Evolutionary conservation across 768 basidiomycete genomes (phyloP).

Genomic region (Lentinula aciculospora): DNA sequence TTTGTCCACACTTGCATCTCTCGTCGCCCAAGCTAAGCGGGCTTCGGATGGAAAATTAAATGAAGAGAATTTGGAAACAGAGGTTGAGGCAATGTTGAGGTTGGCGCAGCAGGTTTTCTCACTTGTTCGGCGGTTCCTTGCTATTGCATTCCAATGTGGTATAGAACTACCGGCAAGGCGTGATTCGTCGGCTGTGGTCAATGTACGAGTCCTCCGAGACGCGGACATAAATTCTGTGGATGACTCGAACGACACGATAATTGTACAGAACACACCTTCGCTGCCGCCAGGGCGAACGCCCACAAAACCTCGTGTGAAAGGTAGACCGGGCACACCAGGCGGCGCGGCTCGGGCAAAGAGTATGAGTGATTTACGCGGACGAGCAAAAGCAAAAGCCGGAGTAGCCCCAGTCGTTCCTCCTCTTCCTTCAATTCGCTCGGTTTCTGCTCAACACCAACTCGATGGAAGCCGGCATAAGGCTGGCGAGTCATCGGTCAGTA

Average conservation of each 20-base stretch:
- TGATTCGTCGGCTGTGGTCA: conserved; percentile 22
- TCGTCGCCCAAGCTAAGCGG: conserved; percentile 77
- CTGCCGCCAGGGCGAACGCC: conserved; percentile 27
- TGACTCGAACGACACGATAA: conserved; percentile 15
- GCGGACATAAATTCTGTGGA: conserved; percentile 8
- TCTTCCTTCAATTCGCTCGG: conserved; percentile 23
- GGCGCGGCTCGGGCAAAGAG: conserved; percentile 43
- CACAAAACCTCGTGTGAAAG: conserved; percentile 23
- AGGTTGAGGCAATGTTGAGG: conserved; percentile 75
- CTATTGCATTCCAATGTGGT: conserved; percentile 70
- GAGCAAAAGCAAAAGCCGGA: conserved; percentile 21
- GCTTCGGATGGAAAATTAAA: conserved; percentile 48
- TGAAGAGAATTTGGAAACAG: conserved; percentile 41
- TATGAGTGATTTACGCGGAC: conserved; percentile 42
- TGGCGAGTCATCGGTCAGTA: conserved; percentile 54
- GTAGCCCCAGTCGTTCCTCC: conserved; percentile 28
- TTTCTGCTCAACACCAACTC: conserved; percentile 24
- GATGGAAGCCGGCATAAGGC: conserved; percentile 36
- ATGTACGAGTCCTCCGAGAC: neutral
- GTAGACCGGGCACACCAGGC: conserved; percentile 19
- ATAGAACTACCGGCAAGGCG: conserved; percentile 55
- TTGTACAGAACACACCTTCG: conserved; percentile 10
- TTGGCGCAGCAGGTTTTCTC: conserved; percentile 78
- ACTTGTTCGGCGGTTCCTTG: conserved; percentile 74
- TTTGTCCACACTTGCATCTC: conserved; percentile 69